A percentile compares a stretch with the other conserved stretches of the same genome.
Evolutionary conservation across 2,329 filamentous ascomycete genomes (phyloP).

Genomic region (Xenoacremonium recifei): DNA sequence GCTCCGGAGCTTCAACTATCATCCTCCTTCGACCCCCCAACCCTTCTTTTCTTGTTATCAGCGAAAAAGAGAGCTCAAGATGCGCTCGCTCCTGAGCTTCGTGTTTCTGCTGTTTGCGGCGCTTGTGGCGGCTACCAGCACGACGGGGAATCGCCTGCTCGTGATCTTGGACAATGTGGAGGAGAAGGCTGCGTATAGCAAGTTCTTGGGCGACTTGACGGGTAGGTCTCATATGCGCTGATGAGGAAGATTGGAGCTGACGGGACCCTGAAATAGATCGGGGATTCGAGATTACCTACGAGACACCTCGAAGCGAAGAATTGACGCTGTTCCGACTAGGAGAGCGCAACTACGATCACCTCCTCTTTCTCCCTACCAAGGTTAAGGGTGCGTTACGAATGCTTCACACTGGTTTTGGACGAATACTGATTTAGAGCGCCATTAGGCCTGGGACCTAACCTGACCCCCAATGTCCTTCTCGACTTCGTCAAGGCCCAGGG

Average conservation of each 20-base stretch:
- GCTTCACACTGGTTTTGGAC: too few relatives aligned
- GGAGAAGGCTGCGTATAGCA: constrained; percentile 80
- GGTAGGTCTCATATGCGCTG: constrained; percentile 54
- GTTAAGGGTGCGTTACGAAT: constrained; percentile 67
- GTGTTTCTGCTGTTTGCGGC: constrained; percentile 65
- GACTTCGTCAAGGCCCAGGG: constrained; percentile 90
- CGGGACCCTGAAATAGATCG: constrained; percentile 61
- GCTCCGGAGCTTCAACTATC: constrained; percentile 17
- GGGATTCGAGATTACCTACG: constrained; percentile 77
- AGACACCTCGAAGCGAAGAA: constrained; percentile 77
- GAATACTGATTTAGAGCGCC: too few relatives aligned
- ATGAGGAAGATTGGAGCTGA: constrained; percentile 15
- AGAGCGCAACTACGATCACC: constrained; percentile 86
- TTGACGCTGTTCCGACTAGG: constrained; percentile 82
- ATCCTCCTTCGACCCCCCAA: constrained; percentile 1
- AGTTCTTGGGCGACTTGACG: constrained; percentile 72
- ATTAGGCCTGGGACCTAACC: constrained; percentile 77
- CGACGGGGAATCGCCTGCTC: constrained; percentile 74
- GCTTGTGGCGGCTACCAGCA: constrained; percentile 73
- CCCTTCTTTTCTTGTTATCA: too few relatives aligned
- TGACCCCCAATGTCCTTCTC: constrained; percentile 83
- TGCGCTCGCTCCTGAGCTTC: constrained; percentile 74
- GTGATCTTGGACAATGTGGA: constrained; percentile 81
- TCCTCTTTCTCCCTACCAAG: constrained; percentile 84
- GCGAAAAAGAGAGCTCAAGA: constrained; percentile 32